Base-by-base conservation (phyloP, 2,329 filamentous ascomycete genomes). In the Cladosporium sphaerospermum region DNA sequence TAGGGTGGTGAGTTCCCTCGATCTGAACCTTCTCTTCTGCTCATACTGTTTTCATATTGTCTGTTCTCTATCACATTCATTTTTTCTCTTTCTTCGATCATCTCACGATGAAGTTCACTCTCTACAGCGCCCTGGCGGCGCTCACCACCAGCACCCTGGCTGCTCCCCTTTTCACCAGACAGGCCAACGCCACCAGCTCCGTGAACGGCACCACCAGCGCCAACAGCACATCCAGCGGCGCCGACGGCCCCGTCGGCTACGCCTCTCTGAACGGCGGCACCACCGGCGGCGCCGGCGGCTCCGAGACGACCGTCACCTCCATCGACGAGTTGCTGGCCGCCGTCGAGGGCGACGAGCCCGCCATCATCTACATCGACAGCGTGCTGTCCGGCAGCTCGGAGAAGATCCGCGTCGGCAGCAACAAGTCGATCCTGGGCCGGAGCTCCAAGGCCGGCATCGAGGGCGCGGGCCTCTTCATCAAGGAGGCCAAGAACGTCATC, bases 361-460 rank as follows among this genome's bases (percentile, higher is more conserved):
- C 72, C 13, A 75, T 79, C 42, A 71, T 78, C 53, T 70, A 71
- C 53, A 65, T 80, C 58, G 72, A 69, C 13, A 75, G 76, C 19
- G 69, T 69, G 36, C 71, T 78, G 52, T 65, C 63, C 37, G 72
- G 70, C 44, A 70, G 67, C 44, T 71, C 64, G 36, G 69, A 75
- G 46, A 51, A 43, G 31, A 64, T 80, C 55, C 71, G 74, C 56
- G 65, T 80, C 37, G 64, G 67, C 51, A 73, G 72, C 54, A 74
- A 77, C 68, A 81, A 77, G 54, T 75, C 73, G 18, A 69, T 81
- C 57, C 69, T 80, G 50, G 78, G 78, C 53, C 71, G 76, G 53
- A 72, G 76, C 47, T 68, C 71, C 37, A 69, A 47, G 36, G 49
- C 59, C 65, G 69, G 69, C 45, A 67, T 80, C 18, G 67, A 71